Evolutionary conservation across 805 yeast species (phyloP), one percentile per base, ranked within the genome.

Genomic region (Kregervanrija delftensis): DNA sequence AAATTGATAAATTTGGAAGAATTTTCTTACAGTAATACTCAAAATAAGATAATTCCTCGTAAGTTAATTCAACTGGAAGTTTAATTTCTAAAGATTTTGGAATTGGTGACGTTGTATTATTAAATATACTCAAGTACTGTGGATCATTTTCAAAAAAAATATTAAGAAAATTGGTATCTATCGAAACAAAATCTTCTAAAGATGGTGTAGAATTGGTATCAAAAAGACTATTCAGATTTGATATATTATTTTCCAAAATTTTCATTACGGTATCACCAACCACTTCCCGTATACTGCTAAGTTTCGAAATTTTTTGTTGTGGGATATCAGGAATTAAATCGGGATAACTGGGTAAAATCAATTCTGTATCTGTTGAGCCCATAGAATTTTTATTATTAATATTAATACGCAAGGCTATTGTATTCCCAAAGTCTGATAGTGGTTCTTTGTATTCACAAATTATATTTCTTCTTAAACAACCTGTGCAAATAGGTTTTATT

Each of bases 1-100:
- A 70, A 12, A 77, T 76, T 5, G 77, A 73, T 15, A 77, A 65
- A 16, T 72, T 64, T 3, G 68, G 65, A 1, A 79, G 71, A 22
- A 75, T 63, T 31, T 62, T 64, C 42, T 66, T 64, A 35, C 73
- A 64, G 51, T 73, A 77, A 48, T 71, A 76, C 35, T 72, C 75
- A 52, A 71, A 74, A 15, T 73, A 64, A 36, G 36, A 49, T 32
- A 44, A 14, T 46, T 58, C 49, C 43, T 50, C 39, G 38, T 43
- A 14, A 4, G 50, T 44, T n/a, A 54, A 34, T 15, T 50, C 40
- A 5, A 49, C 48, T 1, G 61, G 60, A 14, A 57, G 35, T 16
- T 51, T 53, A 1, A 56, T 49, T 10, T 49, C 49, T 28, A 53
- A 15, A 1, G 49, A 38, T n/a, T 22, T 14, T 9, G 53, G 49